Base-by-base conservation (phyloP, 352 stramenopile genomes). In the Pilasporangium apinafurcum region DNA sequence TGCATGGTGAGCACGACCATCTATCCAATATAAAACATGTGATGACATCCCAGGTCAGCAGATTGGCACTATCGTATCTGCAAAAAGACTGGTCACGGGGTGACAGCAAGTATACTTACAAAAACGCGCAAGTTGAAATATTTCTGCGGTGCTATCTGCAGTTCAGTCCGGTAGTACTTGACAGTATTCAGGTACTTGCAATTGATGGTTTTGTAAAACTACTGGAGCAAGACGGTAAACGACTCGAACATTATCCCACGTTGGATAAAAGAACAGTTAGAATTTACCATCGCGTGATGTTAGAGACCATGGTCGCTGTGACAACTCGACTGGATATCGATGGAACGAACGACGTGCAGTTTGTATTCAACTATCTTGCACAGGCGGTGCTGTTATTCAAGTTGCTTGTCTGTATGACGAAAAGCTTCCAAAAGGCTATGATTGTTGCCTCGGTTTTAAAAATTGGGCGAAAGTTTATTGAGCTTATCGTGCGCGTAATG, bases 351-450 rank as follows among this genome's bases (percentile, higher is more conserved):
- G 35, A 58, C 26, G 52, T 68, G 8, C 22, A 38, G 5, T 53
- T 78, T 6, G 30, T 77, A 24, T 60, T 84, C 20, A 82, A 68
- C 39, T 83, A 80, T 43, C 37, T 83, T 8, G 62, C 38, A 1
- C 70, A 83, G 33, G 56, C 58, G 3, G 59, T 77, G 44, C 48
- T 86, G 26, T 43, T 86, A 25, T 83, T 86, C 31, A 73, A 83
- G 55, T 27, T 86, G 14, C 66, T 86, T 3, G 70, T 86, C 6
- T 65, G 50, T 2, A 53, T 86, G 17, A 82, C 73, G 0, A 79
- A 78, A 49, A 71, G 62, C 43, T 83, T 72, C 48, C 69, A 77
- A 27, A 77, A 69, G 31, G 44, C 64, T 3, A 57, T 53, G 43
- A 57, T 86, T 17, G 45, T 82, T 14, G 48, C 65, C 7, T 65